A percentile compares a stretch with the other conserved stretches of the same genome.
Conservation (phyloP, 2,329 filamentous ascomycete species). For the Sporothrix dimorphospora region DNA sequence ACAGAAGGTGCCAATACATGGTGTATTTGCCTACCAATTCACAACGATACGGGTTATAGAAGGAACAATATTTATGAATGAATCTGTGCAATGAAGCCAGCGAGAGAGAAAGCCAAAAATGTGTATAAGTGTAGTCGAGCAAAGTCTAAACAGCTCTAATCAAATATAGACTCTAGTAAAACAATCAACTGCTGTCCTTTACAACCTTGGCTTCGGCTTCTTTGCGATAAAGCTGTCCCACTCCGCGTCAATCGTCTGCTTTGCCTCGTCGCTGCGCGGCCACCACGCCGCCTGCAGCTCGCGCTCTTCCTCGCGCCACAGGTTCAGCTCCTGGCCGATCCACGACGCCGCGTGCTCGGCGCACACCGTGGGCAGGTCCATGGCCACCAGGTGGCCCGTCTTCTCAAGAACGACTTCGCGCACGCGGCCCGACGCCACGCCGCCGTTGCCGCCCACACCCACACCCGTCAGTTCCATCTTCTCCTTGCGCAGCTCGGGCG, state of each 20-base stretch:
- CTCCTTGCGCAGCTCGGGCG: constrained; percentile 52
- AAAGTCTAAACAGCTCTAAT: background rate
- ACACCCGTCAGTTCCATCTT: constrained; percentile 67
- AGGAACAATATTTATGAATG: background rate
- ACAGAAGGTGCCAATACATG: background rate
- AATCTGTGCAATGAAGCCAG: no score
- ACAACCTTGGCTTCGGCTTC: constrained; percentile 30
- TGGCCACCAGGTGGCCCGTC: constrained; percentile 78
- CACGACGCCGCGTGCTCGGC: constrained; percentile 64
- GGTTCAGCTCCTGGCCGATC: constrained; percentile 58
- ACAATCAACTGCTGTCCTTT: background rate
- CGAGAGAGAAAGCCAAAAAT: no score
- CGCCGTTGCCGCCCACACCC: constrained; percentile 69
- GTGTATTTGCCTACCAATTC: background rate
- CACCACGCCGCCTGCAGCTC: constrained; percentile 59
- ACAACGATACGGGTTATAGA: background rate
- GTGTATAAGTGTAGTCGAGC: background rate
- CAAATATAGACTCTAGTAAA: background rate
- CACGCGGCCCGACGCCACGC: constrained; percentile 67
- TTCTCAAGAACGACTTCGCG: constrained; percentile 64
- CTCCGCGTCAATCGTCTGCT: constrained; percentile 58
- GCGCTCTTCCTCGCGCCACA: constrained; percentile 61
- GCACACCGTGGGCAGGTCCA: constrained; percentile 72
- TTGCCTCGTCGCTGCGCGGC: constrained; percentile 53
- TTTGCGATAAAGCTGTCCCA: constrained; percentile 43